Conservation (phyloP, 495 filamentous ascomycete species). For the Penicillium taxi region DNA sequence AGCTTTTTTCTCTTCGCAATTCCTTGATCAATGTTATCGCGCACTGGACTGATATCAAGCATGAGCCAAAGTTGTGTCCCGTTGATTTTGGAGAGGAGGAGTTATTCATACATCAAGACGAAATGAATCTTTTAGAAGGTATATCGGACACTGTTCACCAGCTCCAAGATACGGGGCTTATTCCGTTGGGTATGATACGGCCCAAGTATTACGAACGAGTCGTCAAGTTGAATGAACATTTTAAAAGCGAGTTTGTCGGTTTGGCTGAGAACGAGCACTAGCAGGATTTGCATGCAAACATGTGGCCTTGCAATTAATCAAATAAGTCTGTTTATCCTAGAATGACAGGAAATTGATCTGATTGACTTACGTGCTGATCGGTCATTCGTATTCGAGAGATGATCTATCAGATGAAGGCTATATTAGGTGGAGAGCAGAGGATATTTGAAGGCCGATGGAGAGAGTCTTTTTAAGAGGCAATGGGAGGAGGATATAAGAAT, state of each 20-base stretch:
- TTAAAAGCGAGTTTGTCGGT: slow-evolving; percentile 6
- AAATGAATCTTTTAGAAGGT: slow-evolving; percentile 9
- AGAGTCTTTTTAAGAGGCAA: no score
- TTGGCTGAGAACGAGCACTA: slow-evolving; percentile 4
- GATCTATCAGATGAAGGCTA: no score
- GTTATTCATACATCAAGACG: slow-evolving; percentile 2
- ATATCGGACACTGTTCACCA: slow-evolving; percentile 5
- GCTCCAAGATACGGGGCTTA: slow-evolving; percentile 7
- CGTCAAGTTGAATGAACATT: slow-evolving; percentile 7
- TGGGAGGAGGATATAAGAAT: no score
- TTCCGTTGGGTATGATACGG: slow-evolving; percentile 11
- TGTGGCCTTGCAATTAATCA: slow-evolving; percentile 8
- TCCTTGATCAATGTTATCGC: slow-evolving; percentile 2
- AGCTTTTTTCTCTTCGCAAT: slow-evolving; percentile 11
- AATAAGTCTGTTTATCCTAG: no score
- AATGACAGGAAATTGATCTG: no score
- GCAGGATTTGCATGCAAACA: slow-evolving; percentile 8
- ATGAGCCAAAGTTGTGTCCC: not conserved
- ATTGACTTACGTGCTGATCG: no score
- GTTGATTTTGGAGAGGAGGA: not conserved
- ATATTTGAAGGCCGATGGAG: no score
- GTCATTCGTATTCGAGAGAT: no score
- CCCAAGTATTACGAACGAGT: slow-evolving; percentile 7
- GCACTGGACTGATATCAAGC: slow-evolving; percentile 3
- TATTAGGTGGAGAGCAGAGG: no score